These are phyloP conservation scores for Podaxis sp. DNA, from an alignment of 768 basidiomycete species.

Conservation along the genomic window DNA sequence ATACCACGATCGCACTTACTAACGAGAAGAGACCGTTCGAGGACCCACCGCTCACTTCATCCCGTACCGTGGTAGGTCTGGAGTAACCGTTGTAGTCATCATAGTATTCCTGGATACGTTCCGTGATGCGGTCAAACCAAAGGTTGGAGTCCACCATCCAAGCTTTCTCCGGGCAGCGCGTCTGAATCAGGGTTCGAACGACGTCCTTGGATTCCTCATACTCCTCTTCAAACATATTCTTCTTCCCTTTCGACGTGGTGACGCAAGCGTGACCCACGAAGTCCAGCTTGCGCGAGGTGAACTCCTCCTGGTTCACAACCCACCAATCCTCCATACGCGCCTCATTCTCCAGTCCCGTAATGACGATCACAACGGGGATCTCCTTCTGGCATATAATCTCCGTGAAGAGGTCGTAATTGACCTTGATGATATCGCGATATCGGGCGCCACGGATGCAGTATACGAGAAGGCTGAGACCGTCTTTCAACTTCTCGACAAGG, in stretches of 20 bases:
- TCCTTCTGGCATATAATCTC: conserved; percentile 5
- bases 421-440: conserved; percentile 13
- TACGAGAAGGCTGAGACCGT: conserved; percentile 37
- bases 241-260: conserved; percentile 28
- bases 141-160: background rate
- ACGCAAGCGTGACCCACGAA: conserved; percentile 15
- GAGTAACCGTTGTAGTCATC: conserved; percentile 5
- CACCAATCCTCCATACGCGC: conserved; percentile 15
- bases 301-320: conserved; percentile 10
- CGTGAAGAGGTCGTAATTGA: conserved; percentile 15
- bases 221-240: conserved; percentile 18
- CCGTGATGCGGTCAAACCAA: background rate
- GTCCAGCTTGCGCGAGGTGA: background rate
- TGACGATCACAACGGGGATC: conserved; percentile 13
- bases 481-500: conserved; percentile 33
- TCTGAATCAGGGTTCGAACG: conserved; percentile 6
- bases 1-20: background rate
- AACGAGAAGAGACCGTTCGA: background rate
- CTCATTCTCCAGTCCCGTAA: conserved; percentile 15
- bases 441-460: conserved; percentile 24
- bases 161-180: background rate
- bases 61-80: background rate
- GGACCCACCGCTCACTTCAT: background rate
- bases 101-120: background rate
- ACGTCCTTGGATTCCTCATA: conserved; percentile 14